Conservation (phyloP, 2,329 filamentous ascomycete genomes). For the Diaporthe amygdali region DNA sequence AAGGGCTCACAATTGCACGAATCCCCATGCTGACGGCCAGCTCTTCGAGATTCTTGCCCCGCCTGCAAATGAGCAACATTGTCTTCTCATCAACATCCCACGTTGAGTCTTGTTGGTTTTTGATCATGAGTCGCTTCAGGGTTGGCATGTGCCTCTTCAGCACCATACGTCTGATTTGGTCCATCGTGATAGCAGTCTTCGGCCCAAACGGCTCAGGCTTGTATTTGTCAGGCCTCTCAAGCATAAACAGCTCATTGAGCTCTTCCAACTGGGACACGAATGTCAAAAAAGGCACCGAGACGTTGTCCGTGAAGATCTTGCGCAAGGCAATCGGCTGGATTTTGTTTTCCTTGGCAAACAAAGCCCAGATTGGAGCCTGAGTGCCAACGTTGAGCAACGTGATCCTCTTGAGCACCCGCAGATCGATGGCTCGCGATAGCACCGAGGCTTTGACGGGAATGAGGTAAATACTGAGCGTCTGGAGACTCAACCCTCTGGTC, state of each 20-base stretch:
- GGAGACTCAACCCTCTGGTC: conserved; percentile 63
- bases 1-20: conserved; percentile 54
- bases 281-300: conserved; percentile 58
- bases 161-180: conserved; percentile 62
- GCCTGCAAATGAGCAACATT: conserved; percentile 57
- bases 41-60: conserved; percentile 57
- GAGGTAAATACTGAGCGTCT: conserved; percentile 60
- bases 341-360: conserved; percentile 60
- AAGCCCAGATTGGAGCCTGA: conserved; percentile 64
- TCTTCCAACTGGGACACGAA: conserved; percentile 57
- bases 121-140: conserved; percentile 63
- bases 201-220: conserved; percentile 59
- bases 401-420: conserved; percentile 60
- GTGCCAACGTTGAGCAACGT: conserved; percentile 68
- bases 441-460: conserved; percentile 66
- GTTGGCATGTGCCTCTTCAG: conserved; percentile 62
- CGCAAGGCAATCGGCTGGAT: conserved; percentile 55
- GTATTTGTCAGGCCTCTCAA: conserved; percentile 58
- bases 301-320: conserved; percentile 69
- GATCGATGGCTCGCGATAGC: conserved; percentile 60
- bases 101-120: conserved; percentile 54
- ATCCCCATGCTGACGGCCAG: conserved; percentile 61
- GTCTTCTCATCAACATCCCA: conserved; percentile 66
- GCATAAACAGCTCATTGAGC: conserved; percentile 63
- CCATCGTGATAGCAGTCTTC: conserved; percentile 54